phyloP scores from a whole-genome alignment of 441 rosid species.

The Jatropha podagrica region DNA sequence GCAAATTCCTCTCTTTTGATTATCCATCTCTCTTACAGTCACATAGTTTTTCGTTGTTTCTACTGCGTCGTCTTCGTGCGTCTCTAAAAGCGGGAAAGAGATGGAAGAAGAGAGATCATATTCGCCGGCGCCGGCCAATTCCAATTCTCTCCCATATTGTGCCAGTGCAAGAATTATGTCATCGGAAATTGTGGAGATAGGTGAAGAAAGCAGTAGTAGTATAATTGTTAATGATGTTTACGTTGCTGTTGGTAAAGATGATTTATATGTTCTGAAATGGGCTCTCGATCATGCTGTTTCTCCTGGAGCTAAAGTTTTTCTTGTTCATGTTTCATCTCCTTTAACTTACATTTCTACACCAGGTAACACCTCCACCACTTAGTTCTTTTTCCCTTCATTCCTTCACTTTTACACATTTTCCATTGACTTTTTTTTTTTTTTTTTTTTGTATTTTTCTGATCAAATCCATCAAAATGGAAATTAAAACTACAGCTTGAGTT shows the following conservation, averaged over 20 bases:
- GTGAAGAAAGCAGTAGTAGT: conserved; percentile 43
- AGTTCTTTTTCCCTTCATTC: neutral
- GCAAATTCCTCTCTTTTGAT: neutral
- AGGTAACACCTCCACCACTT: conserved; percentile 30
- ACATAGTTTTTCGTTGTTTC: neutral
- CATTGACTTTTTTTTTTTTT: neutral
- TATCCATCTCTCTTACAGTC: conserved; percentile 3
- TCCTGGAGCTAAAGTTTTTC: conserved; percentile 47
- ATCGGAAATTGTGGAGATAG: conserved; percentile 66
- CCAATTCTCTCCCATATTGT: conserved; percentile 22
- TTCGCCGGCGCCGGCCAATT: conserved; percentile 1
- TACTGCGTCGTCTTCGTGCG: too few species aligned
- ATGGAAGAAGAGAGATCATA: conserved; percentile 38
- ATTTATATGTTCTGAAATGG: conserved; percentile 56
- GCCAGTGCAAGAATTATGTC: conserved; percentile 36
- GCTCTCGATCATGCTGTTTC: conserved; percentile 50
- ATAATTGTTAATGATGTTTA: conserved; percentile 40
- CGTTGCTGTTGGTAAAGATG: conserved; percentile 68
- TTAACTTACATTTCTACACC: conserved; percentile 54
- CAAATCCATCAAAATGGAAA: too few species aligned
- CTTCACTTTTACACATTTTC: neutral
- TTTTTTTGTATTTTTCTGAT: neutral
- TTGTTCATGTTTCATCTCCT: conserved; percentile 64
- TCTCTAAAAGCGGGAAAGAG: neutral
- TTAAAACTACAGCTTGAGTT: too few species aligned